Evolutionary conservation across 345 rosid species (phyloP), one percentile per base, ranked within the genome.

Genomic region (Euphorbia pulcherrima): DNA sequence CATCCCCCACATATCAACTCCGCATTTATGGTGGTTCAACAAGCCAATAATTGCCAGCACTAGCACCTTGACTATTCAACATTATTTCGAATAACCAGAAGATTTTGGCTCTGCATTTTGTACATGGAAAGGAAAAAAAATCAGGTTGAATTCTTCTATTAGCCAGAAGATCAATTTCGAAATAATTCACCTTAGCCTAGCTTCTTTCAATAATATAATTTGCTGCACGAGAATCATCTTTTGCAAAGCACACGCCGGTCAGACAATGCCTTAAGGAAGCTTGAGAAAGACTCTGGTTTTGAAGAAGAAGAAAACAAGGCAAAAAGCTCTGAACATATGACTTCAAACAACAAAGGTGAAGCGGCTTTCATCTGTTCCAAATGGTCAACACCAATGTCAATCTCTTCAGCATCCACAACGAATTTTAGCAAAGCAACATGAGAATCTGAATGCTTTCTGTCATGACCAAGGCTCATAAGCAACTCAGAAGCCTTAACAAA

Each of bases 361-460:
- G 69, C 73, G 54, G 73, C 80, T 58, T 65, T 81, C 73, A 87
- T 59, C 83, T 77, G 74, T 67, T 77, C 74, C 63, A 83, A 58
- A 74, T 89, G 96, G 63, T 72, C 73, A 60, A 77, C 62, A 48
- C 89, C 92, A 64, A 80, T 60, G 71, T 69, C 73, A 73, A 82
- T 47, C 77, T 88, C 87, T 40, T 75, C 69, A 10, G 87, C 86
- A 65, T 86, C 89, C 20, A 81, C 89, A 73, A 84, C 73, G 71
- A 76, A 77, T 75, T 83, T 85, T 71, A 88, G 69, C 66, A 92
- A 69, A 68, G 74, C 75, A 7, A 82, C 85, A 80, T 89, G 87
- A 69, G 90, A 57, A 11, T 70, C 77, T 65, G 77, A 64, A 73
- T 78, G 71, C 67, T 72, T 79, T 58, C 75, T 69, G 58, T 82